Base-by-base conservation (phyloP, 2,329 filamentous ascomycete genomes). In the Aspergillus niger region DNA sequence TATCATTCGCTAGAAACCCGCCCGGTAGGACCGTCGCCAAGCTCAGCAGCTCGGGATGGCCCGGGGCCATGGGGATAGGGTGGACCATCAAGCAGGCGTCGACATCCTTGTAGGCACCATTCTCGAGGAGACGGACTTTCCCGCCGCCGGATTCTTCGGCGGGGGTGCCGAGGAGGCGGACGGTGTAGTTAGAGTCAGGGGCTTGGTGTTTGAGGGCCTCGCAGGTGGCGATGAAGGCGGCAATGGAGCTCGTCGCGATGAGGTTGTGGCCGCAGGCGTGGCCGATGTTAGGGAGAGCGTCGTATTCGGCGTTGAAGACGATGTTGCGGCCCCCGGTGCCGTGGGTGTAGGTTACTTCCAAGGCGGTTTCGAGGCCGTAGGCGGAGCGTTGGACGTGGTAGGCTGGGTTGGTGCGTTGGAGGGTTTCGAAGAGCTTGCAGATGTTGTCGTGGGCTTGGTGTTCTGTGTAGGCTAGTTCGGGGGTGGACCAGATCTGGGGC, bases 391-490 rank as follows among this genome's bases (percentile, higher is more conserved):
- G 77, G 7, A 84, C 79, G 0, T 67, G 52, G 62, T 80, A 82
- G 0, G 79, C 81, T 8, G 77, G 74, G 0, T 65, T 43, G 39
- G 53, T 55, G 26, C 17, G 61, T 15, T 65, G 38, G 17, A 74
- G 26, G 63, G 61, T 54, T 72, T 73, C 11, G 81, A 74, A 64
- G 72, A 76, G 13, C 63, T 57, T 63, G 15, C 78, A 77, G 41
- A 85, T 79, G 10, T 74, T 75, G 39, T 82, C 76, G 61, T 85
- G 82, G 1, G 83, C 83, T n/a, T 77, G 74, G 65, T 77, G 70
- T 64, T 86, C 83, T 55, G 82, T 69, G 63, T 80, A 85, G 3
- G 74, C 79, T 1, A 82, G 69, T 65, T 85, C 83, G 0, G 83
- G 83, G 56, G 83, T 76, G 39, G 73, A 72, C 67, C 74, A 76